Evolutionary conservation across 179 eudicot genomes (phyloP).

Genomic region (Heliamphora ciliata): DNA sequence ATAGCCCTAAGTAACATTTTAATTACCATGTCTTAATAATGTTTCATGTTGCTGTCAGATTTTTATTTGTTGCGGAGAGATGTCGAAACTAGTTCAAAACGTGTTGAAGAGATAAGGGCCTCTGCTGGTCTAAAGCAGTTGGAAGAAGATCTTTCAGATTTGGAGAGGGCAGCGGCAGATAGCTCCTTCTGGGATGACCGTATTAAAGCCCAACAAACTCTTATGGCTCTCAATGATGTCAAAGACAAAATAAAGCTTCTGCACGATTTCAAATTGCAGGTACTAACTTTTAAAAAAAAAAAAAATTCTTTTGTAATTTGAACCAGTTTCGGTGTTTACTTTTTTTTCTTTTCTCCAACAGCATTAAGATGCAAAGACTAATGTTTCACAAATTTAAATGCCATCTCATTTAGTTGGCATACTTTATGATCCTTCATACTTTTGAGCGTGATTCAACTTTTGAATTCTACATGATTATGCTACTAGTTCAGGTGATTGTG

Average conservation of each 20-base stretch:
- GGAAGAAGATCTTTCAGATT: constrained; percentile 53
- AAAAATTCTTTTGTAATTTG: not conserved
- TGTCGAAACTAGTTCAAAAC: constrained; percentile 55
- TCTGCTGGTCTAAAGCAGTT: constrained; percentile 68
- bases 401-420: not conserved
- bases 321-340: not conserved
- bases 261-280: constrained; percentile 68
- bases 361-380: not conserved
- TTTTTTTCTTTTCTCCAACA: not conserved
- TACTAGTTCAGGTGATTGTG: not conserved
- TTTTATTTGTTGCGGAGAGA: constrained; percentile 76
- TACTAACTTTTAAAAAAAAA: constrained; percentile 13
- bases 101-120: constrained; percentile 66
- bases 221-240: constrained; percentile 69
- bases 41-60: constrained; percentile 41
- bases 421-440: not conserved
- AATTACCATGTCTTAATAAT: constrained; percentile 11
- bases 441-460: not conserved
- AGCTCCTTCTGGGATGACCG: constrained; percentile 91
- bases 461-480: not conserved
- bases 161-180: constrained; percentile 69
- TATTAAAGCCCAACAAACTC: constrained; percentile 77
- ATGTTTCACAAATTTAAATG: not conserved
- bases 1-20: not conserved
- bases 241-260: constrained; percentile 74